Evolutionary conservation across 495 filamentous ascomycete species (phyloP), one percentile per base, ranked within the genome.

Genomic region (Usnea hakonensis): DNA sequence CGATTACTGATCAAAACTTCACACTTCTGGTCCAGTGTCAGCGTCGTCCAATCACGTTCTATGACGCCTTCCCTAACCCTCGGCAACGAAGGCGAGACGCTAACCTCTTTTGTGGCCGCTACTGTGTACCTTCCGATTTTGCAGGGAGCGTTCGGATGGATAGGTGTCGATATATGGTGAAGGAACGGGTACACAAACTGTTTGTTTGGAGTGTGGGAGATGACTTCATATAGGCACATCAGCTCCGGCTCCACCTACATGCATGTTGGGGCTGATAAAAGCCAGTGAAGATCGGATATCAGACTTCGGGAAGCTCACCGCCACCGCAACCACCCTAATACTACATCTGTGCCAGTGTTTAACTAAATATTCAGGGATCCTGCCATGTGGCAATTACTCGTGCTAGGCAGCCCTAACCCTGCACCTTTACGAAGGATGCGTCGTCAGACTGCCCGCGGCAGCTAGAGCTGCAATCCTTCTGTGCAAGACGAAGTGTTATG

Each of bases 41-140:
- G 60, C 38, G 19, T 57, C 23, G 38, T 50, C 59, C 59, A 61
- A 62, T 62, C 60, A 21, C 41, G 3, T 62, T 19, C 38, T 19
- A 38, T 44, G 33, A 43, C 30, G 32, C 54, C 40, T 46, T 26
- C 32, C 26, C 26, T 60, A 19, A 21, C 17, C 52, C 59, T 61
- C 53, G 59, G 38, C 59, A 44, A 21, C 1, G 17, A 61, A 30
- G 43, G 10, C 23, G 16, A 14, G 5, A 53, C 48, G 48, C 59
- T 61, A 61, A 55, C 48, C 59, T 8, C 32, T 61, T 61, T 40
- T n/a, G 59, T 55, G 37, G 37, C 48, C 41, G n/a, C 37, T 40
- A 30, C 35, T 10, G 2, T 32, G 35, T 26, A 4, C 19, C n/a
- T 43, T 17, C 21, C 23, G 8, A 11, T 55, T 11, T 43, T 26